phyloP scores from a whole-genome alignment of 768 basidiomycete species.

The Cubamyces sp. region DNA sequence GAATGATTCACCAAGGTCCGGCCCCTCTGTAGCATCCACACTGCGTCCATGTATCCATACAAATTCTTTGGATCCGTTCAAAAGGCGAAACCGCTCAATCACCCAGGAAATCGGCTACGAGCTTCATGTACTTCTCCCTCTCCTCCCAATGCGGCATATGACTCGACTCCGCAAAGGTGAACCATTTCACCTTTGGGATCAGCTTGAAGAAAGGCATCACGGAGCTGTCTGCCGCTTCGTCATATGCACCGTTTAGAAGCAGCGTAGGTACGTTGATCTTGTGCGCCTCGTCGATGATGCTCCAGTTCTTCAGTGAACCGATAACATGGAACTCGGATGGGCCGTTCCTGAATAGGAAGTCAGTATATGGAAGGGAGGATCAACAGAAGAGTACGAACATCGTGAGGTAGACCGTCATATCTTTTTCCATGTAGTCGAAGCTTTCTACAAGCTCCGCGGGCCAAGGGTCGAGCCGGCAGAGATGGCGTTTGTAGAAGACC shows the following conservation, averaged over 20 bases:
- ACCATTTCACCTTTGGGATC: constrained; percentile 48
- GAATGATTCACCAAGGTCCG: background rate
- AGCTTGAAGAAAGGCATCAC: constrained; percentile 41
- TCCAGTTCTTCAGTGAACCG: constrained; percentile 51
- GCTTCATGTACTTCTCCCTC: constrained; percentile 42
- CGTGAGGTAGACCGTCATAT: constrained; percentile 51
- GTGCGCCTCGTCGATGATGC: constrained; percentile 47
- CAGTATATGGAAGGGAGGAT: background rate
- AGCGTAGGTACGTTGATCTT: constrained; percentile 42
- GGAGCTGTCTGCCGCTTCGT: constrained; percentile 45
- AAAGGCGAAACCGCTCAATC: background rate
- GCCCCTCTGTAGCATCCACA: background rate
- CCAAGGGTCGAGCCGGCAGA: constrained; percentile 50
- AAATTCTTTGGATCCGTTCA: background rate
- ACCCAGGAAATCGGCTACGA: constrained; percentile 40
- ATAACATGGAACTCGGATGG: constrained; percentile 44
- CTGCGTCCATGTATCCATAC: constrained; percentile 3
- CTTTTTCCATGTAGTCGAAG: constrained; percentile 42
- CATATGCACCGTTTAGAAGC: constrained; percentile 45
- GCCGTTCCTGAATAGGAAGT: constrained; percentile 26
- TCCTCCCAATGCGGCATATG: constrained; percentile 52
- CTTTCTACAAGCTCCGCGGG: constrained; percentile 43
- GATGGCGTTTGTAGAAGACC: constrained; percentile 46
- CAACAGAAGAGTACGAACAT: constrained; percentile 41
- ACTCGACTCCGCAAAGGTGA: constrained; percentile 47